These are phyloP conservation scores for Gomphus bonarii DNA, from an alignment of 1,284 basidiomycete species.

Conservation along the genomic window DNA sequence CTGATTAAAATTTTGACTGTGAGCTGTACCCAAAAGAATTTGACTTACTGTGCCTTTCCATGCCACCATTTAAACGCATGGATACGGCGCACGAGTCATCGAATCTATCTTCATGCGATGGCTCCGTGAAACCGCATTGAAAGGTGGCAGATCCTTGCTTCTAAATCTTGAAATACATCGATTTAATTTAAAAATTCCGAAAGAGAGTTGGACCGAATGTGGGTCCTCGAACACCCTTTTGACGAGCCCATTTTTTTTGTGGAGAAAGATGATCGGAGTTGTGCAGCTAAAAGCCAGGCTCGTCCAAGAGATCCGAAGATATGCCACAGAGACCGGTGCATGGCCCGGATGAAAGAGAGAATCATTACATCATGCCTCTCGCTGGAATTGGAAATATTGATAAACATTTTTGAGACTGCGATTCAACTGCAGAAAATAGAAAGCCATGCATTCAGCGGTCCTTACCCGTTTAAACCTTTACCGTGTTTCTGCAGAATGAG, in stretches of 20 bases:
- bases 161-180: neutral
- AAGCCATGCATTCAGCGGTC: too few species aligned
- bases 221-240: neutral
- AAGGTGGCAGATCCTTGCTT: neutral
- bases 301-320: conserved; percentile 1
- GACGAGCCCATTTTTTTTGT: neutral
- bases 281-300: neutral
- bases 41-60: neutral
- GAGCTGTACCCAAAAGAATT: neutral
- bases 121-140: neutral
- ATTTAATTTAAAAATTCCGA: neutral
- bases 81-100: neutral
- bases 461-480: too few species aligned
- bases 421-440: neutral
- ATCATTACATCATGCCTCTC: neutral
- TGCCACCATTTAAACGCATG: neutral
- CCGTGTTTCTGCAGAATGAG: neutral
- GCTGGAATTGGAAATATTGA: neutral
- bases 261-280: neutral
- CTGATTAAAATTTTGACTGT: neutral
- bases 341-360: neutral
- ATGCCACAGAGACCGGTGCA: neutral
- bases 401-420: neutral
- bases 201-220: neutral
- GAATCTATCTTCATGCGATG: too few species aligned